phyloP scores from a whole-genome alignment of 805 yeast genomes.

The Phaffomyces antillensis region DNA sequence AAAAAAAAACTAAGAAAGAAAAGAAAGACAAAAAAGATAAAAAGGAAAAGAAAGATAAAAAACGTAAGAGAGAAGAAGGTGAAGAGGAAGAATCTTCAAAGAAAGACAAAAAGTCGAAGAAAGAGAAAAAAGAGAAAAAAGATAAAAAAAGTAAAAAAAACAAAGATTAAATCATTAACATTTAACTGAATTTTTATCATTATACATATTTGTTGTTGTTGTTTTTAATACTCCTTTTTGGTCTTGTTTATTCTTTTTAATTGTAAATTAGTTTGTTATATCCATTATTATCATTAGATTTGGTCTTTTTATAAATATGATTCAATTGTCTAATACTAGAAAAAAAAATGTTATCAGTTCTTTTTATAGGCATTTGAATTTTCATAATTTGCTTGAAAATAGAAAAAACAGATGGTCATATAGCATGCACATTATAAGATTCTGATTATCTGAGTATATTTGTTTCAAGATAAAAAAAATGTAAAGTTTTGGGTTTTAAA shows the following conservation, averaged over 20 bases:
- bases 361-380: neutral
- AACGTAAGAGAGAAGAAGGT: constrained; percentile 17
- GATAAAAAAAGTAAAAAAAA: constrained; percentile 6
- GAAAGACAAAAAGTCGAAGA: constrained; percentile 2
- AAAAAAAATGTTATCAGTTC: no score
- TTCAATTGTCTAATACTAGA: no score
- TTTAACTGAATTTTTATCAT: neutral
- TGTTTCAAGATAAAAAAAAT: no score
- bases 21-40: constrained; percentile 23
- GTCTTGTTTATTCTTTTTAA: neutral
- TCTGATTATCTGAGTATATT: no score
- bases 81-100: constrained; percentile 4
- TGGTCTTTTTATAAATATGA: neutral
- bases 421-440: neutral
- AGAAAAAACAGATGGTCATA: neutral
- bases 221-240: neutral
- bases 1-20: constrained; percentile 27
- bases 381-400: no score
- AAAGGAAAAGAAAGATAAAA: constrained; percentile 19
- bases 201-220: neutral
- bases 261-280: constrained; percentile 7
- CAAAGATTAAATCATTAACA: constrained; percentile 1
- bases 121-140: constrained; percentile 5
- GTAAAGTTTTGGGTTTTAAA: no score
- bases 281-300: neutral